Evolutionary conservation across 2,329 filamentous ascomycete genomes (phyloP), one percentile per base, ranked within the genome.

Genomic region (Colletotrichum sidae): DNA sequence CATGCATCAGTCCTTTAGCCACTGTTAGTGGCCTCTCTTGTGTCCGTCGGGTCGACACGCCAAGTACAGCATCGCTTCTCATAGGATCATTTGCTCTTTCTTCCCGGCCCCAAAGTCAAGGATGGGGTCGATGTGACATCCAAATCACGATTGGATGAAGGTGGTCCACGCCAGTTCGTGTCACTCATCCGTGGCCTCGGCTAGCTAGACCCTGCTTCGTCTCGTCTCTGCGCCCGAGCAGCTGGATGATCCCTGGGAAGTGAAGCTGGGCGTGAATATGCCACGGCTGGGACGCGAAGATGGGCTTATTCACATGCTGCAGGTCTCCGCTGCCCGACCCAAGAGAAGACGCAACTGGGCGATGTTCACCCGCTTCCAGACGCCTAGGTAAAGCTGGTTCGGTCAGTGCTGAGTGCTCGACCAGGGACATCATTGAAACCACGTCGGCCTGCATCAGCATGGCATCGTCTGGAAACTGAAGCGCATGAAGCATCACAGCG

Each of bases 61-160:
- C 50, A n/a, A 17, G 25, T 15, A 37, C 35, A 33, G 54, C 41
- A 17, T 25, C 33, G 44, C 33, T 45, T 53, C 33, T 34, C 49
- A 64, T 60, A 53, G 47, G 55, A 49, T n/a, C 53, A 42, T 11
- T 17, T 41, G 35, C 25, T 49, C 11, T 46, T 37, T 25, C 42
- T 46, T 39, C 42, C 50, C 38, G 50, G 45, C 44, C 56, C 58
- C 46, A 38, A 33, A 50, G 25, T 15, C 25, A 54, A 34, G 33
- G 39, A 47, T 52, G 50, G 34, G 34, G 46, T 25, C 15, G 44
- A 39, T 39, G 25, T 37, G 53, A 50, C 60, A 35, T 55, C 55
- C 38, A 58, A 17, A 15, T 42, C 44, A 67, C 39, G 37, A 61
- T 67, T 67, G 61, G 61, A 67, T 44, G 52, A 57, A 65, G 57